Evolutionary conservation across 2,329 filamentous ascomycete species (phyloP).

Genomic region (Clathrospora elynae): DNA sequence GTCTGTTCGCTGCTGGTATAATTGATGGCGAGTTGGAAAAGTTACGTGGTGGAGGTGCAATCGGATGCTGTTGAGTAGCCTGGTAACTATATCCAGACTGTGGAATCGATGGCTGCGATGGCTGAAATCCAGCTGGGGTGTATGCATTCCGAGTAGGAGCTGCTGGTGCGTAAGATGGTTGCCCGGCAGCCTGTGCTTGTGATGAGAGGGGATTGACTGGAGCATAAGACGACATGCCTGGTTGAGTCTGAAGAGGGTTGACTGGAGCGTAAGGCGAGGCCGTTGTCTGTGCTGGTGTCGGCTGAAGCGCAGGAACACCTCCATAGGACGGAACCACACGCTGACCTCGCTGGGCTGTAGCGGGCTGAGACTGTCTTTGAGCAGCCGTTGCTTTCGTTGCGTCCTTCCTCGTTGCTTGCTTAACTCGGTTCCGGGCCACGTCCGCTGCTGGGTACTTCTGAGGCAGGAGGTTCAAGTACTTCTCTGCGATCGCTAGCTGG

Average conservation of each 20-base stretch:
- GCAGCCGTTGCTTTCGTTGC: conserved; percentile 50
- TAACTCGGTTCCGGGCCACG: conserved; percentile 81
- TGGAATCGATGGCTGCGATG: conserved; percentile 48
- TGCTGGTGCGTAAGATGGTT: conserved; percentile 21
- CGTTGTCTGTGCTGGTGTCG: conserved; percentile 28
- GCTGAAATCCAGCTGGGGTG: conserved; percentile 59
- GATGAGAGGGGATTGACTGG: conserved; percentile 37
- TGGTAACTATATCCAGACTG: conserved; percentile 52
- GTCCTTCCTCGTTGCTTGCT: conserved; percentile 75
- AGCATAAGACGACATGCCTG: conserved; percentile 32
- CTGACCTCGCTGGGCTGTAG: conserved; percentile 40
- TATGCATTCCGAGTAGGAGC: conserved; percentile 48
- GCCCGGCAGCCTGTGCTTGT: conserved; percentile 33
- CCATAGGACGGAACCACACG: conserved; percentile 47
- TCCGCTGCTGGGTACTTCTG: conserved; percentile 83
- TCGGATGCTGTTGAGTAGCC: conserved; percentile 50
- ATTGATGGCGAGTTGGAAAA: conserved; percentile 68
- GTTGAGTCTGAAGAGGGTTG: conserved; percentile 37
- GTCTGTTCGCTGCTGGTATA: conserved; percentile 68
- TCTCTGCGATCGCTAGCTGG: conserved; percentile 82
- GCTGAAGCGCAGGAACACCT: conserved; percentile 22
- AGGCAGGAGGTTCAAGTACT: conserved; percentile 88
- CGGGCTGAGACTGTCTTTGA: conserved; percentile 49
- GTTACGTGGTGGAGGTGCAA: conserved; percentile 68
- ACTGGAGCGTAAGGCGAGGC: conserved; percentile 30